Percentiles rank a stretch among this genome's conserved stretches.
Evolutionary conservation across 768 basidiomycete species (phyloP).

Genomic region (Glaciozyma antarctica): DNA sequence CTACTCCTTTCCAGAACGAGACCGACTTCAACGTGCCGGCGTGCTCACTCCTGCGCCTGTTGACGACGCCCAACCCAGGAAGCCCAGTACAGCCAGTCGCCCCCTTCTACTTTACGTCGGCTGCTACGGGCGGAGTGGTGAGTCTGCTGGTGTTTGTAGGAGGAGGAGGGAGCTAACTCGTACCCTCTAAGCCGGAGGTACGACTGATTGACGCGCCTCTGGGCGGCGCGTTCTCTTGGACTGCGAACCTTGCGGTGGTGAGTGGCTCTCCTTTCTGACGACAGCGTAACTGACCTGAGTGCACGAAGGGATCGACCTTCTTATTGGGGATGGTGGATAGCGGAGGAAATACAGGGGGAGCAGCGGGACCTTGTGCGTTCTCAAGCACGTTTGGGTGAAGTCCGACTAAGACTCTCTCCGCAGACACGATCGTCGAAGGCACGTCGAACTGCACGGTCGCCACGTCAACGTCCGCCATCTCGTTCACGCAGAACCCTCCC

Average conservation of each 20-base stretch:
- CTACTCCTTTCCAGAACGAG: neutral
- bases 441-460: conserved; percentile 7
- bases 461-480: neutral
- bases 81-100: neutral
- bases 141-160: neutral
- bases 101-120: conserved; percentile 14
- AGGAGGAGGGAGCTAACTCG: neutral
- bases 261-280: no score
- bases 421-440: conserved; percentile 16
- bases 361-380: conserved; percentile 17
- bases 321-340: conserved; percentile 24
- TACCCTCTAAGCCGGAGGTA: neutral
- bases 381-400: neutral
- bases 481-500: conserved; percentile 3
- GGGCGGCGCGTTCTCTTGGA: conserved; percentile 1
- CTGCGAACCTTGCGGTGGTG: neutral
- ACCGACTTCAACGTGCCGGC: neutral
- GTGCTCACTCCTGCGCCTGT: conserved; percentile 4
- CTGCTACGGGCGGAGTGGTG: neutral
- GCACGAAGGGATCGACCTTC: conserved; percentile 14
- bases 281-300: neutral
- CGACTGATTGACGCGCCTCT: neutral
- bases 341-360: conserved; percentile 18
- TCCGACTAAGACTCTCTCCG: neutral
- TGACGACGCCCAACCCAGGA: neutral